phyloP scores from a whole-genome alignment of 1,139 yeast genomes.

The Kodamaea ohmeri region DNA sequence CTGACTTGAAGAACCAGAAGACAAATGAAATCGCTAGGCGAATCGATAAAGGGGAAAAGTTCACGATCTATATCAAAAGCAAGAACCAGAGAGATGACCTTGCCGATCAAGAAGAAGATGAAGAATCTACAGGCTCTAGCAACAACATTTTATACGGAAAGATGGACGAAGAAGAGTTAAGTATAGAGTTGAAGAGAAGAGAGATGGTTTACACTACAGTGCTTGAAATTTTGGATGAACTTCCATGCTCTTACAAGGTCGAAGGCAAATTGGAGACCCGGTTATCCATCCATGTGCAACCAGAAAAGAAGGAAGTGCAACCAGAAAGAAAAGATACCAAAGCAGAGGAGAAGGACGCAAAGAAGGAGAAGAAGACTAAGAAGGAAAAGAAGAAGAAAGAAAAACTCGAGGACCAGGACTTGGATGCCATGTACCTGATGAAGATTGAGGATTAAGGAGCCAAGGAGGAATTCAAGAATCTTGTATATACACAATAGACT shows the following conservation, averaged over 20 bases:
- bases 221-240: slow-evolving; percentile 26
- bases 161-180: slow-evolving; percentile 21
- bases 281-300: slow-evolving; percentile 16
- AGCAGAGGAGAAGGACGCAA: slow-evolving; percentile 10
- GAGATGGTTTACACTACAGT: slow-evolving; percentile 29
- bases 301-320: slow-evolving; percentile 10
- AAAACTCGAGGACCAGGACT: too few relatives aligned
- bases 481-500: too few relatives aligned
- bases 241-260: slow-evolving; percentile 29
- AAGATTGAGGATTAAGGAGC: slow-evolving; percentile 35
- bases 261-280: slow-evolving; percentile 30
- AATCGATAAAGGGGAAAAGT: slow-evolving; percentile 35
- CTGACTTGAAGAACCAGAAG: slow-evolving; percentile 43
- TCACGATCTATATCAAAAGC: slow-evolving; percentile 28
- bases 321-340: slow-evolving; percentile 6
- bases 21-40: slow-evolving; percentile 31
- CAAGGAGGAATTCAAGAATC: too few relatives aligned
- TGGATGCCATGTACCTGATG: slow-evolving; percentile 43
- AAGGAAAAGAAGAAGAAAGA: slow-evolving; percentile 18
- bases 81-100: slow-evolving; percentile 10
- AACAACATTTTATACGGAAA: slow-evolving; percentile 11
- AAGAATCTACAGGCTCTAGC: slow-evolving; percentile 7
- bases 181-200: slow-evolving; percentile 32
- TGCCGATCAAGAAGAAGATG: slow-evolving; percentile 13
- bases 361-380: slow-evolving; percentile 9